Evolutionary conservation across 1,284 basidiomycete species (phyloP).

Genomic region (Irpex rosettiformis): DNA sequence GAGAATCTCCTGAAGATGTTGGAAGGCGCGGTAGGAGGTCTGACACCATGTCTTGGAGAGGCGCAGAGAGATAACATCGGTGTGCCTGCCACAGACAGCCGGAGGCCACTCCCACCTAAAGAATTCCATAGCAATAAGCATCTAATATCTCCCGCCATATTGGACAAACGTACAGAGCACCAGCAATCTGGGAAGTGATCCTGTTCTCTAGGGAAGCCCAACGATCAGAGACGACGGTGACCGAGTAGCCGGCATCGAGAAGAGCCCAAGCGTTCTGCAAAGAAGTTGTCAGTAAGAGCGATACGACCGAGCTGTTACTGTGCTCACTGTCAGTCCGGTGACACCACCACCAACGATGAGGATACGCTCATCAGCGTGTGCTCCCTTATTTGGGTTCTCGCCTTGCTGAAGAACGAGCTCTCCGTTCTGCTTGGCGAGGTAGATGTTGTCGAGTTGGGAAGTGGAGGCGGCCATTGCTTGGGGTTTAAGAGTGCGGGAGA

Average conservation of each 20-base stretch:
- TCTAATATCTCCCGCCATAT: no score
- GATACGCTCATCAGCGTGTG: slow-evolving; percentile 14
- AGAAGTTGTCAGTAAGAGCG: not conserved
- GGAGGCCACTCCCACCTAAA: slow-evolving; percentile 32
- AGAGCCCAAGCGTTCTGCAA: slow-evolving; percentile 27
- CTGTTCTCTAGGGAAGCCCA: slow-evolving; percentile 24
- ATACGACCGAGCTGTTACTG: not conserved
- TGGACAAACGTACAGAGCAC: slow-evolving; percentile 28
- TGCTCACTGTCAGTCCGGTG: slow-evolving; percentile 21
- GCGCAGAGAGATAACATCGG: slow-evolving; percentile 29
- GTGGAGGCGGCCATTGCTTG: slow-evolving; percentile 1
- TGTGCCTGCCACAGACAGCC: slow-evolving; percentile 32
- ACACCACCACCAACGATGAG: slow-evolving; percentile 26
- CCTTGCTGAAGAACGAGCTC: slow-evolving; percentile 16
- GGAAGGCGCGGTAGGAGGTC: slow-evolving; percentile 30
- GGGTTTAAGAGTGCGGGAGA: not conserved
- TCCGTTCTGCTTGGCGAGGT: slow-evolving; percentile 14
- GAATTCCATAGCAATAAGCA: not conserved
- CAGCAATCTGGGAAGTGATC: slow-evolving; percentile 31
- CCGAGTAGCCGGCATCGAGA: slow-evolving; percentile 30
- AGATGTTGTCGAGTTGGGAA: slow-evolving; percentile 9
- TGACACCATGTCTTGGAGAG: slow-evolving; percentile 31
- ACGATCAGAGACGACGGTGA: slow-evolving; percentile 27
- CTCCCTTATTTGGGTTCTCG: slow-evolving; percentile 10
- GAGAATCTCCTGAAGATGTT: slow-evolving; percentile 20